A percentile compares a stretch with the other conserved stretches of the same genome.
phyloP scores from a whole-genome alignment of 1,139 yeast genomes.

The Candida smagusa region DNA sequence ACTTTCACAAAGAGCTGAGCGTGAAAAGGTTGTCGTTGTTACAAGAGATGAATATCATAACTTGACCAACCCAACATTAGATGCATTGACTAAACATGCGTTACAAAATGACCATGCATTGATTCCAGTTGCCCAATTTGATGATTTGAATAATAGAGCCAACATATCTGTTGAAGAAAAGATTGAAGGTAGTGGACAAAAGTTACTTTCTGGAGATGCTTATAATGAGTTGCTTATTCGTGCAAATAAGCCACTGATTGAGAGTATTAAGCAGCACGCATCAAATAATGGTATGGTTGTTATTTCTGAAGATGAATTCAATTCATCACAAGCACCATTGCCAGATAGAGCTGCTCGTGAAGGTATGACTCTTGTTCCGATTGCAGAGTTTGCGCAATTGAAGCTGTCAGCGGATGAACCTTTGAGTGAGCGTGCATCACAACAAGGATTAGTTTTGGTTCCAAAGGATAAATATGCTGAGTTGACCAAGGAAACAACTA shows the following conservation, averaged over 20 bases:
- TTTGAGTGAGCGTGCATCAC: constrained; percentile 12
- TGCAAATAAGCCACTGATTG: constrained; percentile 39
- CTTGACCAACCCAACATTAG: constrained; percentile 10
- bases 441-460: constrained; percentile 11
- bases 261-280: constrained; percentile 27
- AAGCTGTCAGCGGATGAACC: constrained; percentile 10
- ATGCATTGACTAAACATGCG: constrained; percentile 5
- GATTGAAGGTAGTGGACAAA: constrained; percentile 22
- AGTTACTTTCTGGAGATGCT: constrained; percentile 21
- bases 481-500: constrained; percentile 13
- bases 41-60: constrained; percentile 4
- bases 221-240: constrained; percentile 32
- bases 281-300: constrained; percentile 26
- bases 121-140: constrained; percentile 13
- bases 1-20: constrained; percentile 14
- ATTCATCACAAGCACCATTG: constrained; percentile 8
- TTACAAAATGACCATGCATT: constrained; percentile 11
- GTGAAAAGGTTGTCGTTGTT: constrained; percentile 9
- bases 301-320: constrained; percentile 25
- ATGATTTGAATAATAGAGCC: constrained; percentile 9
- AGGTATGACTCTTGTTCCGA: constrained; percentile 27
- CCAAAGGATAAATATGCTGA: constrained; percentile 9
- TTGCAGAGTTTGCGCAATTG: constrained; percentile 22
- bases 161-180: constrained; percentile 20
- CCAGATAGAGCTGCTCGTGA: constrained; percentile 14